These are phyloP conservation scores for Ogataea wickerhamii DNA, from an alignment of 805 yeast genomes.

Conservation along the genomic window DNA sequence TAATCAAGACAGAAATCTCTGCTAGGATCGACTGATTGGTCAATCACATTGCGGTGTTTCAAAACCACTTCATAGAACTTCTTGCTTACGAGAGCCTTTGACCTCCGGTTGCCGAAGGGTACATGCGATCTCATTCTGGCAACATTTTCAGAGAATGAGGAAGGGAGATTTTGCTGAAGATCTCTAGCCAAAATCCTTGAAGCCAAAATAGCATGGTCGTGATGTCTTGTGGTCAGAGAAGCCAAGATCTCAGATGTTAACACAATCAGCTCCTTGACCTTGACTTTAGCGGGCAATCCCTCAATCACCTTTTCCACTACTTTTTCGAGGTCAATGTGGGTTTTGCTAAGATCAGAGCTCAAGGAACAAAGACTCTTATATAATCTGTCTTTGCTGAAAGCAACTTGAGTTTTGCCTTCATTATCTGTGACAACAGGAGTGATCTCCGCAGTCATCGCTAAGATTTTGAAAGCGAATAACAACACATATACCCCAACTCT, in stretches of 20 bases:
- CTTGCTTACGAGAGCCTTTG: conserved; percentile 59
- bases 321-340: conserved; percentile 42
- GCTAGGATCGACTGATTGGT: conserved; percentile 63
- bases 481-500: too few species aligned
- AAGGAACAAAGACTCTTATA: conserved; percentile 9
- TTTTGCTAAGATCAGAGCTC: conserved; percentile 36
- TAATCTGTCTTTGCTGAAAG: conserved; percentile 13
- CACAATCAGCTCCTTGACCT: conserved; percentile 37
- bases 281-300: conserved; percentile 49
- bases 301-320: conserved; percentile 44
- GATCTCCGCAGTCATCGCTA: conserved; percentile 12
- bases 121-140: conserved; percentile 60
- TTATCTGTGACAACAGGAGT: conserved; percentile 6
- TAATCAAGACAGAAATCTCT: conserved; percentile 78
- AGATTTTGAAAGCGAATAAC: too few species aligned
- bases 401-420: conserved; percentile 1
- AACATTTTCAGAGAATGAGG: conserved; percentile 70
- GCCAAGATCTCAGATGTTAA: conserved; percentile 92
- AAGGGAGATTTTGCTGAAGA: conserved; percentile 79
- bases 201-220: conserved; percentile 88
- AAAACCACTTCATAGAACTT: conserved; percentile 55
- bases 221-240: conserved; percentile 89
- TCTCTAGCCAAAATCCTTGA: conserved; percentile 85
- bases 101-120: conserved; percentile 67
- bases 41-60: conserved; percentile 55